These are phyloP conservation scores for Citrus trifoliata DNA, from an alignment of 345 rosid species.

Conservation along the genomic window DNA sequence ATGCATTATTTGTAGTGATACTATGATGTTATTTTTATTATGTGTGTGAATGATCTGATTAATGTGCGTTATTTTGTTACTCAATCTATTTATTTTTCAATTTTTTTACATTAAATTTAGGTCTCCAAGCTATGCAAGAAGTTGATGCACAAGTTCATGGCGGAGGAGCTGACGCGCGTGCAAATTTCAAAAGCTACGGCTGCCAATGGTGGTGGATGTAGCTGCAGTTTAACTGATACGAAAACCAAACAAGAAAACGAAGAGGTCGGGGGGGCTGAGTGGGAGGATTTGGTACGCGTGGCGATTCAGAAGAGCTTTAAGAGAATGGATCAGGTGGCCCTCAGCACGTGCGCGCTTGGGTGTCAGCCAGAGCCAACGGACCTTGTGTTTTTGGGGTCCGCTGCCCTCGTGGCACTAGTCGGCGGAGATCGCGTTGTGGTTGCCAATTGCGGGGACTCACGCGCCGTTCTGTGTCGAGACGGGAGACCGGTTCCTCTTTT, in stretches of 20 bases:
- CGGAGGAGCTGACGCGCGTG: conserved; percentile 21
- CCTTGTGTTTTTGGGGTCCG: conserved; percentile 26
- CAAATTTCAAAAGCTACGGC: neutral
- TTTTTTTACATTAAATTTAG: conserved; percentile 6
- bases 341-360: conserved; percentile 11
- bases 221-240: too few relatives aligned
- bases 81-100: too few relatives aligned
- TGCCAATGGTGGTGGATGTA: neutral
- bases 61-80: too few relatives aligned
- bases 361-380: conserved; percentile 18
- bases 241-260: too few relatives aligned
- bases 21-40: too few relatives aligned
- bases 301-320: conserved; percentile 27
- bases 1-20: too few relatives aligned
- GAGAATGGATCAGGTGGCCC: conserved; percentile 30
- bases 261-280: neutral
- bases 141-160: conserved; percentile 31
- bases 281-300: conserved; percentile 1
- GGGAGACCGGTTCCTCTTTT: conserved; percentile 36
- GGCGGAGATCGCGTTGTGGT: conserved; percentile 35
- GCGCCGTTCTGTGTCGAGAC: conserved; percentile 51
- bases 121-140: conserved; percentile 32
- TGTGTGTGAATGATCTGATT: too few relatives aligned
- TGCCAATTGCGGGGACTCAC: conserved; percentile 56
- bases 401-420: conserved; percentile 43